These are phyloP conservation scores for Camellia oleifera DNA, from an alignment of 179 eudicot species.

Conservation along the genomic window DNA sequence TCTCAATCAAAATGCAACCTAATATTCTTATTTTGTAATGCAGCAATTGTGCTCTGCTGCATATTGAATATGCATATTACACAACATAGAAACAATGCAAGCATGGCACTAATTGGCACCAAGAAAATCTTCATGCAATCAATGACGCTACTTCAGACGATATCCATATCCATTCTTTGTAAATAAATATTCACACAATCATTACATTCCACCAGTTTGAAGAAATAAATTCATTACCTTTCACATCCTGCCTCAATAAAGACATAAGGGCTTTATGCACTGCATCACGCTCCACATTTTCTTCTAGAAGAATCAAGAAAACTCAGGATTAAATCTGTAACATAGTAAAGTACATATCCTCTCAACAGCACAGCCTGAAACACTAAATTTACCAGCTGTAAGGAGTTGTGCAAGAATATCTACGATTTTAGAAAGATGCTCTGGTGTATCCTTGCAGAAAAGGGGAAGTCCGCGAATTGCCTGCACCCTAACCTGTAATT, in stretches of 20 bases:
- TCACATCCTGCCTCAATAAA: constrained; percentile 90
- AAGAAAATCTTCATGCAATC: not conserved
- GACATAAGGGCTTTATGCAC: constrained; percentile 95
- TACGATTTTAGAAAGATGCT: constrained; percentile 78
- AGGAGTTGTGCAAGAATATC: constrained; percentile 95
- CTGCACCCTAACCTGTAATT: constrained; percentile 85
- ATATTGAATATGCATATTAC: not conserved
- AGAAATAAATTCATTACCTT: constrained; percentile 46
- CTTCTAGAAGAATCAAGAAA: constrained; percentile 47
- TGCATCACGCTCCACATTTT: constrained; percentile 98
- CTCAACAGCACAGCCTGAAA: not conserved
- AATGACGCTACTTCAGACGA: not conserved
- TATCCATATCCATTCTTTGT: not conserved
- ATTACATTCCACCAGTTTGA: not conserved
- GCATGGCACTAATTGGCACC: not conserved
- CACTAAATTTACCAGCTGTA: constrained; percentile 64
- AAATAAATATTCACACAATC: not conserved
- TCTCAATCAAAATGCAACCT: not conserved
- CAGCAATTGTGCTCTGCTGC: not conserved
- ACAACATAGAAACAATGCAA: not conserved
- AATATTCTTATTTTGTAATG: not conserved
- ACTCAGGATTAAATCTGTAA: constrained; percentile 4
- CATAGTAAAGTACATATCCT: not conserved
- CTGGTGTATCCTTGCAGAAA: constrained; percentile 94
- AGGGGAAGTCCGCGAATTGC: constrained; percentile 98